A percentile compares a stretch with the other conserved stretches of the same genome.
phyloP scores from a whole-genome alignment of 2,329 filamentous ascomycete genomes.

The Epichloe scottii region DNA sequence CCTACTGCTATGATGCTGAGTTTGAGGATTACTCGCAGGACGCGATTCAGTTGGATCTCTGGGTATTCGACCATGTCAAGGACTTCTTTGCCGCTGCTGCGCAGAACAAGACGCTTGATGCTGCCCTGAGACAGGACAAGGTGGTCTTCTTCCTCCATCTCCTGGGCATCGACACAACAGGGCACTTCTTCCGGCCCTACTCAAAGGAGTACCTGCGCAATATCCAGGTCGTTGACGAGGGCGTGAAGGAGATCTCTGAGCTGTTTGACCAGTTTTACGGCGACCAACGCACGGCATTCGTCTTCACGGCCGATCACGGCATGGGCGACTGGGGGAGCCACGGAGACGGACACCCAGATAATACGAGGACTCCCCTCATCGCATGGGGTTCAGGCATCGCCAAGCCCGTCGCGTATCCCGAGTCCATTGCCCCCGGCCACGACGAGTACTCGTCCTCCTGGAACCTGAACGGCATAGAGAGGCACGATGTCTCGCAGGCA shows the following conservation, averaged over 20 bases:
- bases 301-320: constrained; percentile 96
- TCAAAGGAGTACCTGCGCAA: constrained; percentile 93
- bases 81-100: constrained; percentile 71
- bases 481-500: constrained; percentile 43
- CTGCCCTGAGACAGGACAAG: constrained; percentile 67
- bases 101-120: constrained; percentile 62
- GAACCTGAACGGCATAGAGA: too few species aligned
- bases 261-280: constrained; percentile 77
- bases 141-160: constrained; percentile 92
- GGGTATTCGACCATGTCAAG: constrained; percentile 94
- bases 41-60: constrained; percentile 69
- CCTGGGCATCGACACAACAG: constrained; percentile 80
- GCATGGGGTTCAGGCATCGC: constrained; percentile 89
- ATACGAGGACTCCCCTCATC: constrained; percentile 86
- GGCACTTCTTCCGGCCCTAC: constrained; percentile 78
- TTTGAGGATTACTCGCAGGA: constrained; percentile 83
- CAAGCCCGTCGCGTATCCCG: constrained; percentile 47
- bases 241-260: constrained; percentile 70
- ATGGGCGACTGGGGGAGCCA: constrained; percentile 99
- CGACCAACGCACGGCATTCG: constrained; percentile 76
- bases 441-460: constrained; percentile 64
- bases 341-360: constrained; percentile 93
- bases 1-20: constrained; percentile 72
- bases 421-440: constrained; percentile 59
- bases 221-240: constrained; percentile 85